These are phyloP conservation scores for Aureococcus anophagefferens DNA, from an alignment of 108 stramenopile genomes.

Conservation along the genomic window DNA sequence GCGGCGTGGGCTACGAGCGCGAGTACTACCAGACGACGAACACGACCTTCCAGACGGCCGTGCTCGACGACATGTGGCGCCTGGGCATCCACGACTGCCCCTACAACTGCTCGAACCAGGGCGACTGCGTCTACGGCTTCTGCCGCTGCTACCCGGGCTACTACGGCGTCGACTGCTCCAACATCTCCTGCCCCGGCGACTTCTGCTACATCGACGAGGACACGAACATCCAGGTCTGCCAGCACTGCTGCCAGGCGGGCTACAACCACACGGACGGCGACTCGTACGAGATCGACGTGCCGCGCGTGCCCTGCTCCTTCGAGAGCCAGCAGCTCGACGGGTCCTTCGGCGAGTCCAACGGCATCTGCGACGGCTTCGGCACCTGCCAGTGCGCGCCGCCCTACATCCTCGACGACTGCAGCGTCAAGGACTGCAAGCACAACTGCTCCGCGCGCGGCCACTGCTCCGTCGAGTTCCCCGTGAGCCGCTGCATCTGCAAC, in stretches of 20 bases:
- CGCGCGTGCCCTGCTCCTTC: conserved; percentile 46
- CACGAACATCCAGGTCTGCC: conserved; percentile 48
- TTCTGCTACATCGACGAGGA: conserved; percentile 63
- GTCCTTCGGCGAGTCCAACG: conserved; percentile 44
- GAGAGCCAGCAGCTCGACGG: conserved; percentile 20
- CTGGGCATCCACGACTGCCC: conserved; percentile 49
- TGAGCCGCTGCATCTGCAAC: conserved; percentile 65
- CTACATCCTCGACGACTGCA: conserved; percentile 65
- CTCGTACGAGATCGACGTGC: conserved; percentile 25
- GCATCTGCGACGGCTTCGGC: conserved; percentile 77
- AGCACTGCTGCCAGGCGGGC: conserved; percentile 66
- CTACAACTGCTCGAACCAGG: conserved; percentile 57
- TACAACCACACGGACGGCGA: conserved; percentile 40
- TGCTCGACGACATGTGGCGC: conserved; percentile 59
- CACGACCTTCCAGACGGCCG: conserved; percentile 16
- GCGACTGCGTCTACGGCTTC: conserved; percentile 62
- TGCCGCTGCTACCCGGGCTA: conserved; percentile 64
- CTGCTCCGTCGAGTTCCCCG: conserved; percentile 74
- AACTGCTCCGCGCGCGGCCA: conserved; percentile 70
- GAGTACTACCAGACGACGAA: conserved; percentile 31
- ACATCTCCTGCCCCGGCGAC: conserved; percentile 68
- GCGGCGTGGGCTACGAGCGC: conserved; percentile 43
- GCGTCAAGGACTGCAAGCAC: conserved; percentile 57
- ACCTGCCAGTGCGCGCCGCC: conserved; percentile 76
- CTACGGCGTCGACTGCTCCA: conserved; percentile 70